These are phyloP conservation scores for Setaria viridis DNA, from an alignment of 202 grass and related monocot species.

Conservation along the genomic window DNA sequence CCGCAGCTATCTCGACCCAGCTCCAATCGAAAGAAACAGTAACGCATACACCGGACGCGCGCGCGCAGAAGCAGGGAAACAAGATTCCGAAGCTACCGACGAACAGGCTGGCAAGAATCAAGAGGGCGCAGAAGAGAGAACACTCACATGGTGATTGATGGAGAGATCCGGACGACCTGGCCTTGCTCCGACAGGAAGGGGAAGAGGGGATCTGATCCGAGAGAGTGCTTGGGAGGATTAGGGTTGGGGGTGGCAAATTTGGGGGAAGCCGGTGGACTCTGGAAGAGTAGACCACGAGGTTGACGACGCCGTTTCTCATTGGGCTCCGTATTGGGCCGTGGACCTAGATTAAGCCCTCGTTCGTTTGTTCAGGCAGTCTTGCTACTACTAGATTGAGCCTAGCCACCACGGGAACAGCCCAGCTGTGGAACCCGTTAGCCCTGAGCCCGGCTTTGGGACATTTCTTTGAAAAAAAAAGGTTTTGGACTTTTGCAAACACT, in stretches of 20 bases:
- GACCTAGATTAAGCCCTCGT: no score
- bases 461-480: neutral
- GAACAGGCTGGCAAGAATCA: neutral
- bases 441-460: neutral
- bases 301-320: neutral
- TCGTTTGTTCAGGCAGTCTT: no score
- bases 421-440: neutral
- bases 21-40: neutral
- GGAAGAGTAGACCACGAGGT: neutral
- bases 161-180: neutral
- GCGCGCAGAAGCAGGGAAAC: neutral
- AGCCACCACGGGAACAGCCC: neutral
- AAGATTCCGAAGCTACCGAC: slow-evolving; percentile 17
- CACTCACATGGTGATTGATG: slow-evolving; percentile 44
- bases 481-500: neutral
- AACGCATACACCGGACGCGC: neutral
- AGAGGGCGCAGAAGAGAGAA: neutral
- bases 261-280: neutral
- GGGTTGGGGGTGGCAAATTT: slow-evolving; percentile 3
- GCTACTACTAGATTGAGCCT: neutral
- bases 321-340: neutral
- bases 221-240: neutral
- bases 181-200: slow-evolving; percentile 6
- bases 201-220: slow-evolving; percentile 37
- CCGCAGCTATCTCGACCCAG: neutral